phyloP scores from a whole-genome alignment of 148 eudicot genomes.

The Fallopia convolvulus region DNA sequence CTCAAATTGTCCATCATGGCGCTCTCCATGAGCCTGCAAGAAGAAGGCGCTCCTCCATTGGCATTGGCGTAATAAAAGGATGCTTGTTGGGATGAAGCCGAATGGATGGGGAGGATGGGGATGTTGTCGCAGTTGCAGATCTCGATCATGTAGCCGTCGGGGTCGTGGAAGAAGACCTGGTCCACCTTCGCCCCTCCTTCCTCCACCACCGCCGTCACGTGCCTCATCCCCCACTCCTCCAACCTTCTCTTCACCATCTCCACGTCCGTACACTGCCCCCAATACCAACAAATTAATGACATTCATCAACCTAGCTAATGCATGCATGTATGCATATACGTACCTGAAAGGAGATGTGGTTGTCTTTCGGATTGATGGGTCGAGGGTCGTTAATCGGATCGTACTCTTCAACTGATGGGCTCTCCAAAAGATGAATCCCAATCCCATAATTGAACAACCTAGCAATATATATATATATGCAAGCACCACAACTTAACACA shows the following conservation, averaged over 20 bases:
- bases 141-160: slow-evolving; percentile 36
- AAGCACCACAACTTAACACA: neutral
- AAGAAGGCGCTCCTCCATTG: slow-evolving; percentile 3
- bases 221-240: slow-evolving; percentile 21
- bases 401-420: neutral
- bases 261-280: slow-evolving; percentile 21
- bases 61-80: slow-evolving; percentile 1
- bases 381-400: neutral
- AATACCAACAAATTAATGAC: too few species aligned
- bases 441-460: neutral
- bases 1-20: slow-evolving; percentile 28
- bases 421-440: slow-evolving; percentile 3
- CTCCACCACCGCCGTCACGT: slow-evolving; percentile 20
- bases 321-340: neutral
- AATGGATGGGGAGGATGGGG: slow-evolving; percentile 20
- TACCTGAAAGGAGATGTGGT: slow-evolving; percentile 2
- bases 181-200: slow-evolving; percentile 30
- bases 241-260: slow-evolving; percentile 23
- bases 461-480: too few species aligned
- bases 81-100: neutral
- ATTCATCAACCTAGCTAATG: neutral
- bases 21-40: slow-evolving; percentile 19
- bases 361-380: neutral
- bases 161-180: slow-evolving; percentile 40
- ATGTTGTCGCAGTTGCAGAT: slow-evolving; percentile 34